Evolutionary conservation across 768 basidiomycete species (phyloP), one percentile per base, ranked within the genome.

Genomic region (Agrocybe praecox): DNA sequence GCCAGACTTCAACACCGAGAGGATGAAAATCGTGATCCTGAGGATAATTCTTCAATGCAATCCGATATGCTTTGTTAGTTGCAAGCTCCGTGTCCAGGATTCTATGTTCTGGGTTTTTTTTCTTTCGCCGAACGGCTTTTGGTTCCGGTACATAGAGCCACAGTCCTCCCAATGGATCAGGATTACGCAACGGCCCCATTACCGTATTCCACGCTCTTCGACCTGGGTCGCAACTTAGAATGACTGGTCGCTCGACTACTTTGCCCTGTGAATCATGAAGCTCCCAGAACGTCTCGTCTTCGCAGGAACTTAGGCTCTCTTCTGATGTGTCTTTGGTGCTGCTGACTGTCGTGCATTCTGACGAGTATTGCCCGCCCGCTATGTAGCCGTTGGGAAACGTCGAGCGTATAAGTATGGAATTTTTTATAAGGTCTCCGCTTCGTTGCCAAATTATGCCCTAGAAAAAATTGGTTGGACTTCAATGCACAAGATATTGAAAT

Each of bases 121-220:
- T 17, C 34, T 52, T 49, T 40, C 32, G 18, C 40, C 32, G 22
- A 34, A 45, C 45, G 55, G 22, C 24, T 18, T 32, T 44, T 2
- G 19, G 23, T 9, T n/a, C 10, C 2, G 72, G 68, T 23, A 69
- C 67, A 62, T 86, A 81, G 4, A 89, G 46, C 81, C 89, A 92
- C 21, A 92, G 72, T 2, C 77, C 73, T 0, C 87, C 90, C n/a
- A 68, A 78, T 5, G 84, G 82, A 4, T 71, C 63, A 1, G 89
- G 87, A 62, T 89, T 71, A 0, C 59, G 68, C 48, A 92, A 65
- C 6, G 90, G 89, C 0, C 90, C 90, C 84, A 88, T 85, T 46
- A 84, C 89, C 7, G 89, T 90, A 65, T 92, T 92, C 90, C 90
- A 92, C 23, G 76, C 67, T 58, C 78, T 78, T 14, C 86, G 78